These are phyloP conservation scores for Colletotrichum spaethianum DNA, from an alignment of 2,329 filamentous ascomycete species.

Conservation along the genomic window DNA sequence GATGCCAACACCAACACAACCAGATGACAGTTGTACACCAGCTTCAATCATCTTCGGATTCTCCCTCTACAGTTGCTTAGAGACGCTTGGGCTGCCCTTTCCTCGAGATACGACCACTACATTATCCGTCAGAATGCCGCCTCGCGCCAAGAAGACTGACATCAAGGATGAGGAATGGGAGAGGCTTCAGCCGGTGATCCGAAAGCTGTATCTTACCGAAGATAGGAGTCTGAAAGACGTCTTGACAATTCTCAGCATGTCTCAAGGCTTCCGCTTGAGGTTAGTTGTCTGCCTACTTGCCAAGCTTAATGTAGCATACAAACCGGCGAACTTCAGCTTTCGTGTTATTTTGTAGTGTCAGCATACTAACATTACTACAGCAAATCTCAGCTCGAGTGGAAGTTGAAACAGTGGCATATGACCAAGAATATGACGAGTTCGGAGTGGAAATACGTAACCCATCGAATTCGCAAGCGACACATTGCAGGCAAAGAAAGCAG, in stretches of 20 bases:
- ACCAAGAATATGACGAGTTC: background rate
- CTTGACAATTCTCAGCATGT: background rate
- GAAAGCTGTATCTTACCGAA: slow-evolving; percentile 3
- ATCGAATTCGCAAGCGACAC: background rate
- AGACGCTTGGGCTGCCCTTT: background rate
- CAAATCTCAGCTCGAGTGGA: slow-evolving; percentile 16
- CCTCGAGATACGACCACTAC: background rate
- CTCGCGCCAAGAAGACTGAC: background rate
- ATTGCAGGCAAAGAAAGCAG: background rate
- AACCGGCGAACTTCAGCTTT: background rate
- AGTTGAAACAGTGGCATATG: slow-evolving; percentile 9
- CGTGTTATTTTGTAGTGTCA: background rate
- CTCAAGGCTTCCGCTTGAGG: background rate
- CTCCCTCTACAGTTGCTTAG: background rate
- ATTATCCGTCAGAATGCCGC: background rate
- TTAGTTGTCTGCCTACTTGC: background rate
- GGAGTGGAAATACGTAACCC: slow-evolving; percentile 4
- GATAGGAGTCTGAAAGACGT: background rate
- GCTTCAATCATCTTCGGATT: background rate
- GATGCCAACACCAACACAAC: background rate
- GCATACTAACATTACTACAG: background rate
- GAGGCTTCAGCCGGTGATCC: background rate
- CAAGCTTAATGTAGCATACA: background rate
- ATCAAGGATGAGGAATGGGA: slow-evolving; percentile 5
- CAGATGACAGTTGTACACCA: background rate